Base-by-base conservation (phyloP, 352 stramenopile genomes). In the Blastocystis sp. region DNA sequence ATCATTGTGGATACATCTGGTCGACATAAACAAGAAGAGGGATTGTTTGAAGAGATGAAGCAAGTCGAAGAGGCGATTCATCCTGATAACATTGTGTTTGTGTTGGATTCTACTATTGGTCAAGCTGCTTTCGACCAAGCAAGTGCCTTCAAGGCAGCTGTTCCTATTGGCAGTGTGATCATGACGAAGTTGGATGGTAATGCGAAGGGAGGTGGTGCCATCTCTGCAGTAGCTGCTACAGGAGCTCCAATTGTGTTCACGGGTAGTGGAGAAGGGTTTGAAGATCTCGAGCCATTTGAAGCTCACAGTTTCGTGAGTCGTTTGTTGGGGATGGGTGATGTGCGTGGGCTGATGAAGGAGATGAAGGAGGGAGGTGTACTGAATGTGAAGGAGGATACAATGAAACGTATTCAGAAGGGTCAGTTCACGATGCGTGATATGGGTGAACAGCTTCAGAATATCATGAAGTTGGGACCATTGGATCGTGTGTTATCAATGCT, bases 161-260 rank as follows among this genome's bases (percentile, higher is more conserved):
- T 99, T 11, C 93, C 96, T 90, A 97, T 99, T 13, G 97, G 97
- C 0, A 97, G 94, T 89, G 96, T 99, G 17, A 97, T 99, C 87
- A 98, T 99, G 89, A 99, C 97, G 66, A 99, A 99, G 93, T 92
- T 99, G 27, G 97, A 99, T 91, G 97, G 97, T 30, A 96, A 99
- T 91, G 97, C 97, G 42, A 99, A 98, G 92, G 97, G 97, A 51
- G 97, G 97, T 57, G 97, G 97, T 78, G 97, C 97, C 0, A 92
- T 99, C 24, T 98, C 94, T 91, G 97, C 97, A 0, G 96, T 99
- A n/a, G 95, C 96, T 0, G 97, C 97, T 0, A 99, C 97, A 0
- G 94, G 96, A 24, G 97, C 95, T 77, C 96, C 97, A 0, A 98
- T 99, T 92, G 96, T 98, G 35, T 99, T 99, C 92, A 97, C 98